phyloP scores from a whole-genome alignment of 495 filamentous ascomycete genomes.

The Xylaria venustula region DNA sequence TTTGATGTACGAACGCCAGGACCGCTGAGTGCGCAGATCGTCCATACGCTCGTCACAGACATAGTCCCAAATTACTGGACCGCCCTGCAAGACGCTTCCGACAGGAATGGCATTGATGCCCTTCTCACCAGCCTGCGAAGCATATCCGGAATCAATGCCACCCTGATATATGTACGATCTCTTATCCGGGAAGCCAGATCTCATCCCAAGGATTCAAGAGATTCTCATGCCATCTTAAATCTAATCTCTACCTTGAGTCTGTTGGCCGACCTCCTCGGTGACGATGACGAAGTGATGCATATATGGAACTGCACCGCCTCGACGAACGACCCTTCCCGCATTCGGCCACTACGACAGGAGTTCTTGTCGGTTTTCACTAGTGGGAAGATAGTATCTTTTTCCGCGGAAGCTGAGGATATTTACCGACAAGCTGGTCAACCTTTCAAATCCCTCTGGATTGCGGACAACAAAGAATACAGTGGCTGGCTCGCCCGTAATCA shows the following conservation, averaged over 20 bases:
- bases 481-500: conserved; percentile 74
- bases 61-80: conserved; percentile 79
- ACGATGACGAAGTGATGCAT: conserved; percentile 49
- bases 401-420: conserved; percentile 72
- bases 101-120: conserved; percentile 28
- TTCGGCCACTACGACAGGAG: conserved; percentile 36
- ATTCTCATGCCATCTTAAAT: conserved; percentile 37
- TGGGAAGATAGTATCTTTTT: conserved; percentile 67
- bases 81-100: conserved; percentile 48
- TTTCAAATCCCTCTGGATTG: conserved; percentile 56
- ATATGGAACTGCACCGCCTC: conserved; percentile 46
- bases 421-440: conserved; percentile 32
- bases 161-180: conserved; percentile 61
- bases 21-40: conserved; percentile 65
- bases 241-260: conserved; percentile 39
- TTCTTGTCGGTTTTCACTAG: conserved; percentile 58
- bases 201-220: conserved; percentile 31
- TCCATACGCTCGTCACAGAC: conserved; percentile 64
- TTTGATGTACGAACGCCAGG: conserved; percentile 64
- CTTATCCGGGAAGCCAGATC: conserved; percentile 43
- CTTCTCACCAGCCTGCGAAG: conserved; percentile 70
- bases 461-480: conserved; percentile 62
- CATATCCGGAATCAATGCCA: conserved; percentile 67
- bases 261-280: conserved; percentile 47
- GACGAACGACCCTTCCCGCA: conserved; percentile 1